Percentiles rank a stretch among this genome's conserved stretches.
These are phyloP conservation scores for Podospora fimiseda DNA, from an alignment of 495 filamentous ascomycete genomes.

Conservation along the genomic window DNA sequence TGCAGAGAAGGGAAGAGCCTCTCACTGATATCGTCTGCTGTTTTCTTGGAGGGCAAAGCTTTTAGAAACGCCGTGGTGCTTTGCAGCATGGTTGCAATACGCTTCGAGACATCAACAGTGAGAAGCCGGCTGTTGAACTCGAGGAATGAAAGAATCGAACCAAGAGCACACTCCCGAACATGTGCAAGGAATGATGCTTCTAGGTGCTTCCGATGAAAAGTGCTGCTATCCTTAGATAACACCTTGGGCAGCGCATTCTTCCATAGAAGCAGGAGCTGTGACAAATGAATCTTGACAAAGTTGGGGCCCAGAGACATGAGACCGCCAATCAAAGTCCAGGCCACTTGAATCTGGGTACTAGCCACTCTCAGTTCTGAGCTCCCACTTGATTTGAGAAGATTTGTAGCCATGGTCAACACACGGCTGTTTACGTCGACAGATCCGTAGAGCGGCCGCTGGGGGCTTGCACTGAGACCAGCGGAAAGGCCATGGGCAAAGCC, in stretches of 20 bases:
- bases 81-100: constrained; percentile 90
- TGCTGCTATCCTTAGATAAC: constrained; percentile 83
- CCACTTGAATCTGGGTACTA: constrained; percentile 91
- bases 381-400: constrained; percentile 86
- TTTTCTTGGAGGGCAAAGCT: constrained; percentile 74
- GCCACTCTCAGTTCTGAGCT: constrained; percentile 87
- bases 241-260: constrained; percentile 95
- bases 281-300: constrained; percentile 97
- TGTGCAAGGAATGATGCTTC: constrained; percentile 92
- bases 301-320: constrained; percentile 95
- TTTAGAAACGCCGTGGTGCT: constrained; percentile 86
- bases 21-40: constrained; percentile 79
- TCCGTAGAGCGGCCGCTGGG: constrained; percentile 81
- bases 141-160: constrained; percentile 85
- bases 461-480: constrained; percentile 83
- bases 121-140: constrained; percentile 89
- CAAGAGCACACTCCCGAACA: constrained; percentile 89
- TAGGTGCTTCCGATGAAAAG: constrained; percentile 67
- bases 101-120: constrained; percentile 89
- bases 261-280: constrained; percentile 93
- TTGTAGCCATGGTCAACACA: constrained; percentile 83
- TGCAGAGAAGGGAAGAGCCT: constrained; percentile 82
- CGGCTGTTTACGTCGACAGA: constrained; percentile 93
- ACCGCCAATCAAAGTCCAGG: constrained; percentile 94
- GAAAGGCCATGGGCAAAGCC: constrained; percentile 93